Percentiles rank a stretch among this genome's conserved stretches.
Conservation (phyloP, 2,329 filamentous ascomycete genomes). For the Pseudogymnoascus sp. region DNA sequence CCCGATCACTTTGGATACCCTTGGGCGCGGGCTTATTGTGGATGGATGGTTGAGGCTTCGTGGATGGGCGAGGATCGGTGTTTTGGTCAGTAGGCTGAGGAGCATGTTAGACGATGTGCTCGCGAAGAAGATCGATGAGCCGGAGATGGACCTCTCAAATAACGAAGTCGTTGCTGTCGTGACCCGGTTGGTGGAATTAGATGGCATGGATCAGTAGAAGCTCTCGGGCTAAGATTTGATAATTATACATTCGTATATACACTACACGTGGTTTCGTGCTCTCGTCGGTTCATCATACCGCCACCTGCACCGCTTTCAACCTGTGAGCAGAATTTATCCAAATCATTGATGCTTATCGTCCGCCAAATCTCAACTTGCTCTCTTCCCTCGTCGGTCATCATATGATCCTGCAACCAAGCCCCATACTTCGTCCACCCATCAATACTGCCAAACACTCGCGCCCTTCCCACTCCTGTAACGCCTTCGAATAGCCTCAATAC, state of each 20-base stretch:
- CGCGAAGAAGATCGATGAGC: constrained; percentile 70
- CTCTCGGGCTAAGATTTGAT: neutral
- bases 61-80: constrained; percentile 92
- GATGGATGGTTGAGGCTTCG: constrained; percentile 83
- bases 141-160: constrained; percentile 47
- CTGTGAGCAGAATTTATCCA: neutral
- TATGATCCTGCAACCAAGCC: constrained; percentile 21
- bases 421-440: constrained; percentile 22
- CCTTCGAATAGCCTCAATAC: constrained; percentile 37
- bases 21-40: constrained; percentile 77
- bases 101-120: constrained; percentile 82
- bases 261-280: neutral
- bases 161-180: constrained; percentile 70
- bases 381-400: constrained; percentile 16
- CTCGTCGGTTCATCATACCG: neutral
- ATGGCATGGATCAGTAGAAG: constrained; percentile 61
- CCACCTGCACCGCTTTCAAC: neutral
- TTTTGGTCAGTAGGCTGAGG: constrained; percentile 73
- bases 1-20: constrained; percentile 73
- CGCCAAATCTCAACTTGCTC: neutral
- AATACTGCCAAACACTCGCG: constrained; percentile 30
- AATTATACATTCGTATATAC: constrained; percentile 4
- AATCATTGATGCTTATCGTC: neutral
- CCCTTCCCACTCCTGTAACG: constrained; percentile 36
- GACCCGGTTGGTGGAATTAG: constrained; percentile 73